phyloP scores from a whole-genome alignment of 495 filamentous ascomycete genomes.

The Cenococcum geophilum region DNA sequence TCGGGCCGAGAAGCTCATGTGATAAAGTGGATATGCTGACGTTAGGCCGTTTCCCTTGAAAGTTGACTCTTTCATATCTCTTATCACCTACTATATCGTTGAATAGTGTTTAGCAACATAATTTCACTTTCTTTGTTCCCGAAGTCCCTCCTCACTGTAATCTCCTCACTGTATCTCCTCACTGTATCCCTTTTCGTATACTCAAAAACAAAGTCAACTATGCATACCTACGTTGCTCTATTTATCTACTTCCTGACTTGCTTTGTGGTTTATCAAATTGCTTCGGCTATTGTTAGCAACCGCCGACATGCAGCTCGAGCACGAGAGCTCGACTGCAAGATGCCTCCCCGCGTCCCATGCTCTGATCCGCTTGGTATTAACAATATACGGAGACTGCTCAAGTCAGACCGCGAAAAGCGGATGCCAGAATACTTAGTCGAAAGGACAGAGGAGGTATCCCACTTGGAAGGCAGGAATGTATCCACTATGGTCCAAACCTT shows the following conservation, averaged over 20 bases:
- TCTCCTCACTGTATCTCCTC: too few relatives aligned
- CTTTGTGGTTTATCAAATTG: slow-evolving; percentile 18
- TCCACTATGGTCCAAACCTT: slow-evolving; percentile 18
- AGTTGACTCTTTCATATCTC: not conserved
- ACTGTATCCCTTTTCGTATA: not conserved
- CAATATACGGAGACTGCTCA: slow-evolving; percentile 16
- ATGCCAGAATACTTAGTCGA: slow-evolving; percentile 26
- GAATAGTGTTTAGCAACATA: not conserved
- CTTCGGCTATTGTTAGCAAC: slow-evolving; percentile 5
- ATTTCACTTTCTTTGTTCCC: not conserved
- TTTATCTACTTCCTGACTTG: slow-evolving; percentile 8
- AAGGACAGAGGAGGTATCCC: slow-evolving; percentile 8
- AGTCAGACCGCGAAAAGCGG: slow-evolving; percentile 25
- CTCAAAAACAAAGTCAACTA: not conserved
- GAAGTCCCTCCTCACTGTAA: not conserved
- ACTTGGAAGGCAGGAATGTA: slow-evolving; percentile 7
- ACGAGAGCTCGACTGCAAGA: slow-evolving; percentile 28
- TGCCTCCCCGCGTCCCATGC: slow-evolving; percentile 41
- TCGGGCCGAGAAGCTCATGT: not conserved
- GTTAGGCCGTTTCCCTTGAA: not conserved
- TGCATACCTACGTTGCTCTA: slow-evolving; percentile 15
- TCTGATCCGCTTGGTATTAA: slow-evolving; percentile 24
- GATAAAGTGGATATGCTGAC: not conserved
- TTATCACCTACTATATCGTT: not conserved
- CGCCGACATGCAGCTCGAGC: slow-evolving; percentile 17